Base-by-base conservation (phyloP, 257 asterid species). In the Solanum medicagineum region DNA sequence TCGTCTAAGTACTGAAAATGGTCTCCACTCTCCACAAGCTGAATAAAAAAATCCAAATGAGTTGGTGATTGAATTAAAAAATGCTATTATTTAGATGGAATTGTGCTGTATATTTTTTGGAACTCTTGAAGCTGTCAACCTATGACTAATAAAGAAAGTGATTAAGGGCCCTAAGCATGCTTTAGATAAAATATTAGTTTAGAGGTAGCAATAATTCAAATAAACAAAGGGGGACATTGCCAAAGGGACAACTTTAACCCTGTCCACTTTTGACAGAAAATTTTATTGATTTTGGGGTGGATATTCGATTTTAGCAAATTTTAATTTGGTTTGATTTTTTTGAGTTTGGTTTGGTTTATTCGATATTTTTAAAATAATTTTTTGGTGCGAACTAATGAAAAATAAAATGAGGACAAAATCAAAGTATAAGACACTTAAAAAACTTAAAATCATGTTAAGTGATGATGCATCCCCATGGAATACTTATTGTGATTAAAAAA, bases 21-120 rank as follows among this genome's bases (percentile, higher is more conserved):
- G 84, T 56, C 42, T 57, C 88, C 88, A 86, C 59, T 56, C 42
- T 57, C 88, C 88, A 86, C 59, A 6, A 47, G 83, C 26, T 66
- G 8, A 47, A 59, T 22, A 60, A 10, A 81, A 81, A 51, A 55
- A 20, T 40, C 13, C 75, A 17, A 80, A 10, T 42, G 40, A 22
- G 45, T 42, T 12, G 10, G 62, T 24, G 16, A 42, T 11, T 55
- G 54, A 54, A 70, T 8, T 77, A 63, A 32, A 26, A 20, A 14
- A 12, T 12, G 32, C 1, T 15, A 65, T 29, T 63, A 24, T 5
- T 65, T 8, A 66, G n/a, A 24, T 11, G 42, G 77, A 20, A 62
- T 62, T 70, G 71, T 83, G 7, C 80, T 55, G 83, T 84, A 86
- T 86, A 83, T 73, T 73, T 60, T 82, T 19, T 44, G 32, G 85